Evolutionary conservation across 2,329 filamentous ascomycete genomes (phyloP).

Genomic region (Colletotrichum somersetense): DNA sequence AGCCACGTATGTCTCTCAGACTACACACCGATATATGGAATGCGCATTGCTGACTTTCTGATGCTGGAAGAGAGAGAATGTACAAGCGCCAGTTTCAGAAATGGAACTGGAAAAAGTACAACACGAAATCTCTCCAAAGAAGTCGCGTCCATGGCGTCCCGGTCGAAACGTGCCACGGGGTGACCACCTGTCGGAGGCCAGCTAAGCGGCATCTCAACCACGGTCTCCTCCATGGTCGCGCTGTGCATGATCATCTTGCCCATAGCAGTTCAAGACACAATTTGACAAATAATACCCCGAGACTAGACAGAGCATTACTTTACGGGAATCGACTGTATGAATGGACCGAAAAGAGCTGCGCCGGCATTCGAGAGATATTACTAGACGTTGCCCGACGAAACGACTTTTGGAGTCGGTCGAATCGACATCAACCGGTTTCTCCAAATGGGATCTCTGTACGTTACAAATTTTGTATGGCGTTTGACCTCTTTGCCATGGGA

Average conservation of each 20-base stretch:
- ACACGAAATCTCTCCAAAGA: not conserved
- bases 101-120: conserved; percentile 23
- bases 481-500: not conserved
- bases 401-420: not conserved
- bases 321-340: not conserved
- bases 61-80: not conserved
- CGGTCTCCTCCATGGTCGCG: no score
- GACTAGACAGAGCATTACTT: not conserved
- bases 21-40: not conserved
- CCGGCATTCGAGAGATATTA: not conserved
- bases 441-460: no score
- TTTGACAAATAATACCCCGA: not conserved
- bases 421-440: accelerated
- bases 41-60: not conserved
- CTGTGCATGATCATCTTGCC: no score
- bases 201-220: not conserved
- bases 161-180: not conserved
- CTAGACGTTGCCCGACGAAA: not conserved
- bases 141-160: not conserved
- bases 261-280: accelerated
- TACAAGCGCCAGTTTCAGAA: conserved; percentile 20
- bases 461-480: accelerated
- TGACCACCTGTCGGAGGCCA: not conserved
- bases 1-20: not conserved
- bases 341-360: not conserved